Evolutionary conservation across 441 rosid species (phyloP).

Genomic region (Euphorbia celastroides): DNA sequence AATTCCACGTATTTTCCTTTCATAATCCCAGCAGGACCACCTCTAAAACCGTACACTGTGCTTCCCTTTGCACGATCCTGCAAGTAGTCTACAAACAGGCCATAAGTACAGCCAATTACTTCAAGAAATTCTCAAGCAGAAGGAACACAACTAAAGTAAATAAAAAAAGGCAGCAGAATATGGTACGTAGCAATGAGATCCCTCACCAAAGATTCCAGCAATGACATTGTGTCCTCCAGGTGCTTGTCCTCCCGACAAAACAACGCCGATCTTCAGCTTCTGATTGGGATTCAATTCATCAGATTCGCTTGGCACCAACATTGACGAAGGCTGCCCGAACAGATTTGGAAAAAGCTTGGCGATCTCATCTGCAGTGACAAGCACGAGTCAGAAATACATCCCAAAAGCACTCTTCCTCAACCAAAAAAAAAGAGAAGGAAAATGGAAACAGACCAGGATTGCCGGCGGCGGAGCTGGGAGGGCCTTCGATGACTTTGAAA

Average conservation of each 20-base stretch:
- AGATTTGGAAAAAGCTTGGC: constrained; percentile 84
- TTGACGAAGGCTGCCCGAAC: constrained; percentile 82
- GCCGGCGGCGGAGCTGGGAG: constrained; percentile 88
- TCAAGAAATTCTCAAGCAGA: background rate
- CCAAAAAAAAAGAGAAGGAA: background rate
- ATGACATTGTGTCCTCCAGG: constrained; percentile 99
- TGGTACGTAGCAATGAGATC: background rate
- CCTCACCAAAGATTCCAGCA: constrained; percentile 78
- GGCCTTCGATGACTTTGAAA: constrained; percentile 79
- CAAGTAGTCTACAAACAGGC: constrained; percentile 63
- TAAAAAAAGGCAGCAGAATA: background rate
- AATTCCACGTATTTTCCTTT: constrained; percentile 85
- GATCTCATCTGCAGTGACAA: constrained; percentile 59
- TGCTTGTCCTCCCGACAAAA: constrained; percentile 96
- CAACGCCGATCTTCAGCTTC: constrained; percentile 89
- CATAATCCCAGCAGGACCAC: constrained; percentile 99
- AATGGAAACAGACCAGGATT: constrained; percentile 50
- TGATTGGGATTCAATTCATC: constrained; percentile 29
- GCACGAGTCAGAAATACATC: background rate
- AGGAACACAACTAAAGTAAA: background rate
- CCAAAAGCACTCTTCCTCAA: background rate
- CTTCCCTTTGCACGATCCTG: constrained; percentile 80
- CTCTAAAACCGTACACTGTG: constrained; percentile 77
- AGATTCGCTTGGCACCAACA: constrained; percentile 43
- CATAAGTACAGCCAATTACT: background rate